A percentile compares a stretch with the other conserved stretches of the same genome.
Evolutionary conservation across 352 stramenopile species (phyloP).

Genomic region (Phytophthora pisi): DNA sequence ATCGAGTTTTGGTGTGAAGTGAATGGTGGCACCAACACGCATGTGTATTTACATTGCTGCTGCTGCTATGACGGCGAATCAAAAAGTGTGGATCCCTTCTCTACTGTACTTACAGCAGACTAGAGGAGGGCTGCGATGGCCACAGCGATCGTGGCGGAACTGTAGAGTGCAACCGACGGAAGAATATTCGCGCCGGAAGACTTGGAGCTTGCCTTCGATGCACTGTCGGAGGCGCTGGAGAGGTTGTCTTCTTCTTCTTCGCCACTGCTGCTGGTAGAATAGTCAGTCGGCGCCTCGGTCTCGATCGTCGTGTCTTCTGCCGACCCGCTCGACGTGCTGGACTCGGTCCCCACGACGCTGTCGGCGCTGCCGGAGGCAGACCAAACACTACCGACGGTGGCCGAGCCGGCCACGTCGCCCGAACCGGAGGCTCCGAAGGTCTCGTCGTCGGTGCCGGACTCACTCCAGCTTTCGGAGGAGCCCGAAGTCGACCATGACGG

Average conservation of each 20-base stretch:
- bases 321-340: conserved; percentile 14
- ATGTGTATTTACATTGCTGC: conserved; percentile 19
- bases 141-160: conserved; percentile 17
- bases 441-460: conserved; percentile 7
- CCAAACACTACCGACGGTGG: background rate
- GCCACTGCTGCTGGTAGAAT: conserved; percentile 16
- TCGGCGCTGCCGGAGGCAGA: conserved; percentile 7
- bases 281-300: conserved; percentile 1
- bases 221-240: conserved; percentile 3
- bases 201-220: conserved; percentile 15
- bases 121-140: conserved; percentile 27
- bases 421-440: background rate
- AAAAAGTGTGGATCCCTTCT: conserved; percentile 5
- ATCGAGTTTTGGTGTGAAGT: background rate
- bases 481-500: background rate
- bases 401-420: background rate
- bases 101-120: background rate
- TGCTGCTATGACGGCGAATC: background rate
- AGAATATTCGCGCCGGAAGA: conserved; percentile 13
- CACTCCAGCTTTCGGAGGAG: conserved; percentile 15
- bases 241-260: conserved; percentile 7
- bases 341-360: conserved; percentile 12
- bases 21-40: conserved; percentile 12
- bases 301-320: conserved; percentile 20
- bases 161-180: conserved; percentile 20